These are phyloP conservation scores for Malbranchea cinnamomea DNA, from an alignment of 2,329 filamentous ascomycete species.

Conservation along the genomic window DNA sequence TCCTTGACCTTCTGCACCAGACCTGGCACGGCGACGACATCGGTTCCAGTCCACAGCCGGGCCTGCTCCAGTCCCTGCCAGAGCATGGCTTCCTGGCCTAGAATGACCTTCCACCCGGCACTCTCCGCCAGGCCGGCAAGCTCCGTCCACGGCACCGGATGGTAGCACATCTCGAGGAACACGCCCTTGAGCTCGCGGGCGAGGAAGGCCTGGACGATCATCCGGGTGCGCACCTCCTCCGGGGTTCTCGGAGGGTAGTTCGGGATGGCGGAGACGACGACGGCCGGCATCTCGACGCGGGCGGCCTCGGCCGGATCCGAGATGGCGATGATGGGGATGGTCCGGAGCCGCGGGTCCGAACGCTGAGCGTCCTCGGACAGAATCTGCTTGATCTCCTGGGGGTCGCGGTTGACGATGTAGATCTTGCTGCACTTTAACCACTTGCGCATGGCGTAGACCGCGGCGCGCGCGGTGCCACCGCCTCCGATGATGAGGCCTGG, in stretches of 20 bases:
- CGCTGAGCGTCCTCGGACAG: slow-evolving; percentile 43
- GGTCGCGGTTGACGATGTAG: slow-evolving; percentile 65
- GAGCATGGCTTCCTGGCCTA: slow-evolving; percentile 63
- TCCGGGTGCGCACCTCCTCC: slow-evolving; percentile 46
- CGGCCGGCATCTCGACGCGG: slow-evolving; percentile 38
- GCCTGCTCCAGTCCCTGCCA: slow-evolving; percentile 61
- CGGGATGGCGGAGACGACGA: slow-evolving; percentile 60
- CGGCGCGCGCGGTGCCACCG: slow-evolving; percentile 62
- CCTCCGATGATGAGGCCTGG: slow-evolving; percentile 63
- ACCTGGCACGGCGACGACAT: slow-evolving; percentile 41
- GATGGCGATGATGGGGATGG: neutral
- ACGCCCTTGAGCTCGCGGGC: slow-evolving; percentile 44
- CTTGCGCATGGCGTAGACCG: slow-evolving; percentile 58
- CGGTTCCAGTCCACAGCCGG: slow-evolving; percentile 47
- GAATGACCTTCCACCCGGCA: slow-evolving; percentile 56
- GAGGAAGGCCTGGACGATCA: slow-evolving; percentile 32
- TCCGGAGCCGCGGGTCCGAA: slow-evolving; percentile 45
- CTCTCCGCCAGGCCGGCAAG: slow-evolving; percentile 46
- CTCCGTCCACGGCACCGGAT: slow-evolving; percentile 53
- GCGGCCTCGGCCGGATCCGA: slow-evolving; percentile 40
- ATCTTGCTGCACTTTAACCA: slow-evolving; percentile 54
- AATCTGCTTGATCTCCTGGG: slow-evolving; percentile 50
- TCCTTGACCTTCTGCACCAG: slow-evolving; percentile 42
- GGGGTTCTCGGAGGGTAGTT: slow-evolving; percentile 55
- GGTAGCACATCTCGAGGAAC: slow-evolving; percentile 73